Base-by-base conservation (phyloP, 345 rosid genomes). In the Abelmoschus esculentus region DNA sequence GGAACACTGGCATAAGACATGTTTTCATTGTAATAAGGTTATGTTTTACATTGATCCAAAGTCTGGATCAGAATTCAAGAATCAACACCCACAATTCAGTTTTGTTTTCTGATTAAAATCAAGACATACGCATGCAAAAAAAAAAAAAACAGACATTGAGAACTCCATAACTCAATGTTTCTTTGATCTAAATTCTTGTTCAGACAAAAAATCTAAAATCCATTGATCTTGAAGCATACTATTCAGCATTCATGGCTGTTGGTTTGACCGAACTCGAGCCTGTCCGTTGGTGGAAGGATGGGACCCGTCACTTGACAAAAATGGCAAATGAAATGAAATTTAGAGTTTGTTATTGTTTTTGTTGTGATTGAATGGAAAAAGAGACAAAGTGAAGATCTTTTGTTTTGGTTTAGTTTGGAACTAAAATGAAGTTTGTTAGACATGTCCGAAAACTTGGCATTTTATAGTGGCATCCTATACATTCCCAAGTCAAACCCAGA, bases 211-310 rank as follows among this genome's bases (percentile, higher is more conserved):
- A 34, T 14, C 15, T 47, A 28, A 18, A 53, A 14, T 1, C 1
- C 3, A 13, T 4, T 42, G 36, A 59, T 38, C 3, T 22, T 28
- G 32, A 65, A 22, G 57, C 79, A 74, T 75, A 83, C 82, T 80
- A 80, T 65, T 83, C 86, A 72, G 86, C 71, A 74, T 74, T 80
- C 86, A 80, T 83, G 79, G 31, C 3, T 49, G 66, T 6, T 55
- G 66, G 29, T 44, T 71, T 60, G 75, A 64, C 66, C 71, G 66
- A 8, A 75, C 61, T 68, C 62, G 57, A 61, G 61, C 80, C 76
- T 80, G 83, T 57, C 80, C 69, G 55, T 72, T 55, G 29, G 72
- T 53, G 17, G 17, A 55, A 15, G 31, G 11, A 58, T 15, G 66
- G 72, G 72, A 70, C 74, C 70, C 78, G 70, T 58, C 59, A 36